Evolutionary conservation across 169 alveolate genomes (phyloP), one percentile per base, ranked within the genome.

Genomic region (Plasmodium malariae): DNA sequence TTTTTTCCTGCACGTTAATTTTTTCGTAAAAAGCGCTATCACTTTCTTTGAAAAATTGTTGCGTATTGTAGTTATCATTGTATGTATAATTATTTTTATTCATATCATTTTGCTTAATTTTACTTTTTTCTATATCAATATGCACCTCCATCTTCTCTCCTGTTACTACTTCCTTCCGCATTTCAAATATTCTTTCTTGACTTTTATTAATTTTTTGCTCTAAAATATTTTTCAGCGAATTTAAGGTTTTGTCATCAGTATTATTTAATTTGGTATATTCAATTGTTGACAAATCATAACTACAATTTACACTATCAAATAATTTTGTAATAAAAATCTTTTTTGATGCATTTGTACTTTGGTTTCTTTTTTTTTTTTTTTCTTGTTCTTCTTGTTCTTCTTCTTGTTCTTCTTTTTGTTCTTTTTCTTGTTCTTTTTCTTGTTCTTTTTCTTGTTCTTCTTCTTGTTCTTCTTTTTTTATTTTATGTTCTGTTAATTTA

Each of bases 251-350:
- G 17, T 51, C 65, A 80, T 80, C 90, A 0, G 71, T 24, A n/a
- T 24, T 67, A 1, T 54, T 51, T 17, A 80, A 28, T 67, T 80
- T 80, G 0, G 83, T 65, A 40, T 51, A 80, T 37, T 80, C 90
- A 57, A 80, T 30, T 21, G 57, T 63, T 7, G 80, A 63, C 17
- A 80, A 6, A 32, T 80, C 85, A 57, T 80, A 80, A 43, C 72
- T 67, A 36, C 83, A 67, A 59, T 65, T 68, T 49, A 80, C 57
- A 43, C 85, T 80, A 43, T 80, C 90, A 43, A 80, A 80, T 28
- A 80, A 57, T 80, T 80, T 80, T 1, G 60, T 80, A 19, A 80
- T 59, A 32, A 34, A 68, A n/a, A 80, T 80, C 67, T 80, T 80
- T 63, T 67, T 63, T 48, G 37, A 32, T 1, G 30, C 0, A 26